A percentile compares a stretch with the other conserved stretches of the same genome.
These are phyloP conservation scores for Geopyxis carbonaria DNA, from an alignment of 495 filamentous ascomycete genomes.

Conservation along the genomic window DNA sequence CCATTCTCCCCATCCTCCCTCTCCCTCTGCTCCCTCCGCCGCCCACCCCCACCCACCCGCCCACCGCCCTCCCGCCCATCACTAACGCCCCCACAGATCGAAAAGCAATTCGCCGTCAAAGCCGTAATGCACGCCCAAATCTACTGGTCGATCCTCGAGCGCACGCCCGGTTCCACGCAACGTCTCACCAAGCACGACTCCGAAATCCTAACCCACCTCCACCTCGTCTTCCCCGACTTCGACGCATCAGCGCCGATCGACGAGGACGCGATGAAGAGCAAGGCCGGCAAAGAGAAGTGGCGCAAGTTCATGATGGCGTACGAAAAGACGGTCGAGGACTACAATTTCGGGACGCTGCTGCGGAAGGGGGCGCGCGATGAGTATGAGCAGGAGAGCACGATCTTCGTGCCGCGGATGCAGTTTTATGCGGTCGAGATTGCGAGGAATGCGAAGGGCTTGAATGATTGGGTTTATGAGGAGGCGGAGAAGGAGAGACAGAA, in stretches of 20 bases:
- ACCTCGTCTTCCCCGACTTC: slow-evolving; percentile 77
- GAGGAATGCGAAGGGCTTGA: slow-evolving; percentile 72
- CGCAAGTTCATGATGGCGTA: slow-evolving; percentile 85
- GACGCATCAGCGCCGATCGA: slow-evolving; percentile 61
- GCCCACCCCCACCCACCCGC: not conserved
- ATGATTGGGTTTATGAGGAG: slow-evolving; percentile 91
- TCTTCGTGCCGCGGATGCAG: slow-evolving; percentile 95
- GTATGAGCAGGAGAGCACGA: slow-evolving; percentile 76
- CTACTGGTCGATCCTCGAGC: slow-evolving; percentile 92
- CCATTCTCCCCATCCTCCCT: not conserved
- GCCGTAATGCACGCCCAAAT: slow-evolving; percentile 89
- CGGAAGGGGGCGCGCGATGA: slow-evolving; percentile 60
- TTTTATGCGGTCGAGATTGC: slow-evolving; percentile 97
- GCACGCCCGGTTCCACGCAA: slow-evolving; percentile 64
- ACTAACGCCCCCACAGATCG: slow-evolving; percentile 44
- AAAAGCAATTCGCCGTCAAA: slow-evolving; percentile 99
- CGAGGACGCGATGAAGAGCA: slow-evolving; percentile 96
- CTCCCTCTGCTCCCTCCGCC: slow-evolving; percentile 8
- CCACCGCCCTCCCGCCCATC: not conserved
- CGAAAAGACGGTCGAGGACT: slow-evolving; percentile 80
- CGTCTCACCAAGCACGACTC: slow-evolving; percentile 87
- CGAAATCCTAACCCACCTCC: slow-evolving; percentile 80
- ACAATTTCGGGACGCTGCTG: slow-evolving; percentile 92
- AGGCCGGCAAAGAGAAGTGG: slow-evolving; percentile 88
- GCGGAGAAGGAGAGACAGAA: slow-evolving; percentile 33